Evolutionary conservation across 352 stramenopile genomes (phyloP).

Genomic region (Achlya hypogyna): DNA sequence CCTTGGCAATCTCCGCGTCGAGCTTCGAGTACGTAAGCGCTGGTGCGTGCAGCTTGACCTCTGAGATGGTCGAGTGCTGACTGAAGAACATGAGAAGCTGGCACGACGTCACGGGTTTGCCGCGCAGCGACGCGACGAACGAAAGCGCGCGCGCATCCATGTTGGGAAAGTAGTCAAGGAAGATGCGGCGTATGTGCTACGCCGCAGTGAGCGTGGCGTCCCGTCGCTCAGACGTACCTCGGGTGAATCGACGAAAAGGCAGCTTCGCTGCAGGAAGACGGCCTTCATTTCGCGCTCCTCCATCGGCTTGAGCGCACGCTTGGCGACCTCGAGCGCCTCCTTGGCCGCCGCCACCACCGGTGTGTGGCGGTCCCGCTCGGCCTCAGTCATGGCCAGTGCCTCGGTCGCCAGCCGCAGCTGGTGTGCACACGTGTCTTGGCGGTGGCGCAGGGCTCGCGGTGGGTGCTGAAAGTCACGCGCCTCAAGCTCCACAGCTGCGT

Average conservation of each 20-base stretch:
- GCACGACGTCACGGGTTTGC: conserved; percentile 40
- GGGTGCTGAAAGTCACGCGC: conserved; percentile 12
- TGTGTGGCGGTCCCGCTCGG: conserved; percentile 17
- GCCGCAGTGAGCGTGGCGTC: conserved; percentile 21
- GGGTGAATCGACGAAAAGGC: background rate
- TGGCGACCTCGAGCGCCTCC: conserved; percentile 19
- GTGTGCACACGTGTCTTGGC: background rate
- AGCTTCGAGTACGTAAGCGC: conserved; percentile 42
- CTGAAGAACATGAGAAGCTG: conserved; percentile 64
- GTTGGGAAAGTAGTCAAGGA: conserved; percentile 53
- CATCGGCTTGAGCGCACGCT: conserved; percentile 23
- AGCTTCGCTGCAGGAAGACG: conserved; percentile 21
- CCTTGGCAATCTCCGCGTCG: conserved; percentile 39
- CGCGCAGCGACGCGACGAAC: conserved; percentile 41
- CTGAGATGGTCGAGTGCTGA: conserved; percentile 35
- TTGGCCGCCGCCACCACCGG: conserved; percentile 15
- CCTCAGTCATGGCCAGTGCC: conserved; percentile 19
- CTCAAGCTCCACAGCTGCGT: conserved; percentile 17
- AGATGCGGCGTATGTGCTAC: conserved; percentile 30
- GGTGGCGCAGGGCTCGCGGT: conserved; percentile 6
- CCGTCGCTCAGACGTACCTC: conserved; percentile 22
- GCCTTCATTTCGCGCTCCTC: conserved; percentile 49
- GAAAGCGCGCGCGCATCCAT: conserved; percentile 46
- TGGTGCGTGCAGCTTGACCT: conserved; percentile 49
- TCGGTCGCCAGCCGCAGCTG: background rate